Percentiles rank a stretch among this genome's conserved stretches.
Conservation (phyloP, 495 filamentous ascomycete species). For the Hypoxylon perforatum region DNA sequence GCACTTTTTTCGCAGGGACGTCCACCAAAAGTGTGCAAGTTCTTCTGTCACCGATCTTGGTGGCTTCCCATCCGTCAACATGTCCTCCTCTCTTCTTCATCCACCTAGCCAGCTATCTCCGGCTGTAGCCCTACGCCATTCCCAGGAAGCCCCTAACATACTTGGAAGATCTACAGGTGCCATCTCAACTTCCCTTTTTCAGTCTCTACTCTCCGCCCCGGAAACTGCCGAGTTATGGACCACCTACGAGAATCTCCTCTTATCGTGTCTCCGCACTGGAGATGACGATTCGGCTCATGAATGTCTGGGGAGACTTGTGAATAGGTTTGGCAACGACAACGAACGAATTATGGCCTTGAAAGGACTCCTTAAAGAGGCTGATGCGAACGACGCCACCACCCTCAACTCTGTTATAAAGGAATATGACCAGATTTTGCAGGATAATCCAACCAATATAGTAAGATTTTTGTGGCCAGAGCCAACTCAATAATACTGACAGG, state of each 20-base stretch:
- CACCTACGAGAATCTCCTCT: constrained; percentile 83
- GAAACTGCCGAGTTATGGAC: constrained; percentile 84
- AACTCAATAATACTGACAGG: constrained; percentile 32
- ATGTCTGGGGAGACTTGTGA: constrained; percentile 77
- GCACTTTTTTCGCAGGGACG: no score
- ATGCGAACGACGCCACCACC: constrained; percentile 69
- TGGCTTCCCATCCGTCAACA: constrained; percentile 31
- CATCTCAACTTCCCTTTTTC: constrained; percentile 61
- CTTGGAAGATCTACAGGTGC: constrained; percentile 63
- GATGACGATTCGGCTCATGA: constrained; percentile 80
- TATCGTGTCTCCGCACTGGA: constrained; percentile 85
- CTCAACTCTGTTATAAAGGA: constrained; percentile 75
- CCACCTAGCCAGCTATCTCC: constrained; percentile 62
- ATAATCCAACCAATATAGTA: constrained; percentile 85
- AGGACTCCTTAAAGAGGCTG: constrained; percentile 88
- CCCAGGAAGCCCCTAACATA: constrained; percentile 80
- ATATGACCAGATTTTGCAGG: constrained; percentile 79
- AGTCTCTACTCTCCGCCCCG: constrained; percentile 62
- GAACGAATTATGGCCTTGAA: constrained; percentile 83
- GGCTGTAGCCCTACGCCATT: constrained; percentile 70
- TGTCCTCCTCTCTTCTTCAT: constrained; percentile 63
- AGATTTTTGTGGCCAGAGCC: constrained; percentile 41
- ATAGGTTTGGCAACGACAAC: constrained; percentile 83
- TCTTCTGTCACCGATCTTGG: no score
- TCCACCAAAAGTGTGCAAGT: no score